Base-by-base conservation (phyloP, 2,329 filamentous ascomycete species). In the Trichoderma aggressivum region DNA sequence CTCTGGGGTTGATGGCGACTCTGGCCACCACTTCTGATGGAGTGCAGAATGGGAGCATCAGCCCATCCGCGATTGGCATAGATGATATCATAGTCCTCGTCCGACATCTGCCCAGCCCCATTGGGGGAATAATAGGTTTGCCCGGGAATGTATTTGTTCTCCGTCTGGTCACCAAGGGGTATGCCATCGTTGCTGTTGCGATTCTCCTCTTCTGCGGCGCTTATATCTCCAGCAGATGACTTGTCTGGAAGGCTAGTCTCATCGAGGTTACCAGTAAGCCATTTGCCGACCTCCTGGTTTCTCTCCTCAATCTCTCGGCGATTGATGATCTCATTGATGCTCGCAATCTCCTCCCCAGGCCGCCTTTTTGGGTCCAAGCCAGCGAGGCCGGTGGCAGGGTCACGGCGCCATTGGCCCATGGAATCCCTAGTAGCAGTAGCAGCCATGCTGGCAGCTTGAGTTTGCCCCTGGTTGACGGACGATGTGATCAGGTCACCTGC, bases 21-120 rank as follows among this genome's bases (percentile, higher is more conserved):
- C 5, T 77, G 75, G 14, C 70, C 72, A 21, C 76, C 76, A 7
- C 74, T 75, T 5, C 74, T 79, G 61, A 89, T 89, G 3, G 77
- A 77, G 70, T 84, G 84, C 4, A 86, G 75, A 39, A 81, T 75
- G 1, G 87, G 87, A 1, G 82, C 80, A 73, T 87, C 81, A 1
- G 80, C 84, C 86, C 86, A 89, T 50, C 82, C 82, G 53, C 82
- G 82, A 70, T 82, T 80, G 39, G 82, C 78, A 24, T 81, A 81
- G 75, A 90, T 85, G 39, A 89, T 83, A 32, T 85, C 80, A 55
- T 84, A 77, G 74, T 90, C 88, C 14, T 80, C 77, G 14, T 81
- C 77, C 1, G 80, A 86, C 73, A 87, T 75, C 43, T 80, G 79
- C 6, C 83, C 83, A 18, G 81, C 84, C 6, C 80, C 79, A 3